phyloP scores from a whole-genome alignment of 2,329 filamentous ascomycete genomes.

The Ophiocordyceps camponoti-rufipedis region DNA sequence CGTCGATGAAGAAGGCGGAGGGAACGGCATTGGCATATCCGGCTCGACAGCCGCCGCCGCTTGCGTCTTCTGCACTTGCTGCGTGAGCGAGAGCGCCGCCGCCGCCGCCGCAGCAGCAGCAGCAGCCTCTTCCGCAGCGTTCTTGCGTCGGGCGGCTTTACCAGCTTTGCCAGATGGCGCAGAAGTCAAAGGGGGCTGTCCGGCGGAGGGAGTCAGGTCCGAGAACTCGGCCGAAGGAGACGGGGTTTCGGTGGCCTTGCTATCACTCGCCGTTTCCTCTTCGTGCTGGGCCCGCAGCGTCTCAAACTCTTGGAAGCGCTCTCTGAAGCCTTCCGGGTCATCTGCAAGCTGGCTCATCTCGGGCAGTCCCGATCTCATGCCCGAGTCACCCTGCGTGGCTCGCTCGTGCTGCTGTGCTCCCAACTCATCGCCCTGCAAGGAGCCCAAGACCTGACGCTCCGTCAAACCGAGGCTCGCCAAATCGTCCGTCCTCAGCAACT shows the following conservation, averaged over 20 bases:
- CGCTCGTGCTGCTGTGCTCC: slow-evolving; percentile 6
- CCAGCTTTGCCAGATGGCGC: not conserved
- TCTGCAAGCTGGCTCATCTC: slow-evolving; percentile 28
- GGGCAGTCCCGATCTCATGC: slow-evolving; percentile 28
- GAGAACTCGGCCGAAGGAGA: not conserved
- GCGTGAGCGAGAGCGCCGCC: slow-evolving; percentile 47
- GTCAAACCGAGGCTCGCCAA: slow-evolving; percentile 42
- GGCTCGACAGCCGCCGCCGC: slow-evolving; percentile 28
- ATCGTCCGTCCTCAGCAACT: slow-evolving; percentile 53
- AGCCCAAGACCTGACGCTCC: slow-evolving; percentile 35
- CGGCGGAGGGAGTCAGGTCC: not conserved
- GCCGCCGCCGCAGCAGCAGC: not conserved
- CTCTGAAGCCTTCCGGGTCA: slow-evolving; percentile 42
- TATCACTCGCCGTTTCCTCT: slow-evolving; percentile 18
- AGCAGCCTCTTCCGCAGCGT: slow-evolving; percentile 9
- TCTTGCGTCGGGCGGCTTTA: slow-evolving; percentile 11
- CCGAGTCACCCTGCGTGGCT: slow-evolving; percentile 17
- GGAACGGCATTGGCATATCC: slow-evolving; percentile 61
- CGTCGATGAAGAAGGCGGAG: slow-evolving; percentile 55
- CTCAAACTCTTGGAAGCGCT: slow-evolving; percentile 71
- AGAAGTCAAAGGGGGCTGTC: slow-evolving; percentile 1
- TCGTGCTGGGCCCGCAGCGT: slow-evolving; percentile 59
- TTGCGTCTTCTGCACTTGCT: slow-evolving; percentile 67
- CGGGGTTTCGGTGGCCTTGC: not conserved
- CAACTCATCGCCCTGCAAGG: slow-evolving; percentile 8